Conservation (phyloP, 1,284 basidiomycete species). For the Marasmius fiardii region DNA sequence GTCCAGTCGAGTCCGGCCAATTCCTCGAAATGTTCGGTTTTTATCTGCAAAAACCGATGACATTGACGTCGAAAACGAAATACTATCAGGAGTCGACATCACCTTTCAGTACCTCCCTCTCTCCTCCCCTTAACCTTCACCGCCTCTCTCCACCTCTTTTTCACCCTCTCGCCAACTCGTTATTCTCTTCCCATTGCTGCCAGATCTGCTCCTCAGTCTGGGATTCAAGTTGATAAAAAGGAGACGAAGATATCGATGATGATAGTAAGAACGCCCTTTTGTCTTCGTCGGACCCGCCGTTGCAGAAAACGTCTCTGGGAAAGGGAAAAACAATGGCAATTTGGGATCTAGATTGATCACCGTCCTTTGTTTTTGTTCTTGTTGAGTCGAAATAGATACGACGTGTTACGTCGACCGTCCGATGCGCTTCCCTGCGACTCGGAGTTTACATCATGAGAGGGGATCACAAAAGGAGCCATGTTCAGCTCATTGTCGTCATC, state of each 20-base stretch:
- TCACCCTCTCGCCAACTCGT: slow-evolving; percentile 78
- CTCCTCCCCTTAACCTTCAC: slow-evolving; percentile 61
- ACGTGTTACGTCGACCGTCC: slow-evolving; percentile 10
- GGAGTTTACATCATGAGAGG: too few species aligned
- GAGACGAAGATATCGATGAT: slow-evolving; percentile 24
- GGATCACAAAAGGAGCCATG: background rate
- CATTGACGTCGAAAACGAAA: background rate
- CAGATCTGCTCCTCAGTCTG: slow-evolving; percentile 62
- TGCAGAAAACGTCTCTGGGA: slow-evolving; percentile 35
- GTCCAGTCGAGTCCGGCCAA: too few species aligned
- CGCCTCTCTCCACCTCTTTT: slow-evolving; percentile 77
- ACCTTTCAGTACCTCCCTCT: slow-evolving; percentile 42
- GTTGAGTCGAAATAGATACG: slow-evolving; percentile 9
- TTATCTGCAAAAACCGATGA: too few species aligned
- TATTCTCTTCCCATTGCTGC: slow-evolving; percentile 68
- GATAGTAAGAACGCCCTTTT: slow-evolving; percentile 28
- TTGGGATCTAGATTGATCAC: slow-evolving; percentile 46
- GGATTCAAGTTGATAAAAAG: slow-evolving; percentile 50
- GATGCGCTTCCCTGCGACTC: too few species aligned
- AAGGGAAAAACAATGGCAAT: slow-evolving; percentile 64
- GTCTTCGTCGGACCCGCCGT: slow-evolving; percentile 23
- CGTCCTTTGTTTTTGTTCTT: too few species aligned
- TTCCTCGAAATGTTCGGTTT: too few species aligned
- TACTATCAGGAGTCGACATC: slow-evolving; percentile 6
- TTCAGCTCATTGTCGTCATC: slow-evolving; percentile 66